Evolutionary conservation across 441 rosid species (phyloP).

Genomic region (Arabidopsis lyrata): DNA sequence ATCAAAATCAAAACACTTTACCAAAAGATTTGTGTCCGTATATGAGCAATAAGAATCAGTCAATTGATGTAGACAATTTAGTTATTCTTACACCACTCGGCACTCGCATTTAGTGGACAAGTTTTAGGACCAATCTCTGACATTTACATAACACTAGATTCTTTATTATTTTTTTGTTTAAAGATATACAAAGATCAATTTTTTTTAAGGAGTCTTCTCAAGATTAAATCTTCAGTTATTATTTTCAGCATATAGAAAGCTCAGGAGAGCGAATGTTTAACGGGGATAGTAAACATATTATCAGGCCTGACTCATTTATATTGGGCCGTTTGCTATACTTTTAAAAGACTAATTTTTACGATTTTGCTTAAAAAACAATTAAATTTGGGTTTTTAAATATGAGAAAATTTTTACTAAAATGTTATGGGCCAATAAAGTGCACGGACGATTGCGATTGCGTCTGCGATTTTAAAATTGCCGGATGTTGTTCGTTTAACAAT

Average conservation of each 20-base stretch:
- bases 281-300: too few relatives aligned
- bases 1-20: neutral
- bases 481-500: too few relatives aligned
- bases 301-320: too few relatives aligned
- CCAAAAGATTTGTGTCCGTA: neutral
- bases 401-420: too few relatives aligned
- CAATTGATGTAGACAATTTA: neutral
- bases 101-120: neutral
- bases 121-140: too few relatives aligned
- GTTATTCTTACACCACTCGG: slow-evolving; percentile 15
- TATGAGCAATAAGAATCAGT: neutral
- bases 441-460: too few relatives aligned
- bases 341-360: too few relatives aligned
- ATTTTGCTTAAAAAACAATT: too few relatives aligned
- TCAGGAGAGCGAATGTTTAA: slow-evolving; percentile 63
- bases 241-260: slow-evolving; percentile 46
- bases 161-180: neutral
- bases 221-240: slow-evolving; percentile 38
- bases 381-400: slow-evolving; percentile 12
- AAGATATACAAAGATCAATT: neutral
- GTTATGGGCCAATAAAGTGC: too few relatives aligned
- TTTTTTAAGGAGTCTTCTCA: slow-evolving; percentile 21
- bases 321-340: too few relatives aligned
- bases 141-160: neutral
- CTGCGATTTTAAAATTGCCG: too few relatives aligned